Base-by-base conservation (phyloP, 2,329 filamentous ascomycete species). In the Annulohypoxylon truncatum region DNA sequence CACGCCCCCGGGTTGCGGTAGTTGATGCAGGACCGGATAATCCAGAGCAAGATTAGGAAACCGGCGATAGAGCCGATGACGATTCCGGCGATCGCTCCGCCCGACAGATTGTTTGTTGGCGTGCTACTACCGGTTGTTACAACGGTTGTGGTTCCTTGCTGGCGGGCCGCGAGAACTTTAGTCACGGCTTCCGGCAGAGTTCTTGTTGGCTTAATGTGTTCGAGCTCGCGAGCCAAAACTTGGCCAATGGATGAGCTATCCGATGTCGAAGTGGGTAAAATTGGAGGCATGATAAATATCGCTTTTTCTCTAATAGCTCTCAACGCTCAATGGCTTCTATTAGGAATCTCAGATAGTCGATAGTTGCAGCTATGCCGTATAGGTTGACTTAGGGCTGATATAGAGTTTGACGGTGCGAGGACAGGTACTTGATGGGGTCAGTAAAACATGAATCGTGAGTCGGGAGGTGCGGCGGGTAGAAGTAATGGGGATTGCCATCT, bases 71-170 rank as follows among this genome's bases (percentile, higher is more conserved):
- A 82, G 18, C 83, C 83, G 66, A 85, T 80, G 48, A 85, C 81
- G 63, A 85, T 85, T 47, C 83, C 83, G 0, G 82, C 83, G 52
- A 86, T 85, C 48, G 82, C 83, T 47, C 83, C 83, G 51, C 82
- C 82, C 42, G 76, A 80, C 10, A 85, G 77, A n/a, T 63, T 73
- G 0, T 71, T 71, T 1, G 66, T 54, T 5, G 67, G 63, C 12
- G 70, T 65, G 38, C 66, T 63, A 47, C 66, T 71, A 50, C 66
- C 47, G 33, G 68, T 63, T 6, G 65, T 52, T 44, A 76, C 58
- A 38, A 75, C 71, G 1, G 73, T 74, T n/a, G 75, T 74, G 3
- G 74, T 74, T 5, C 53, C 62, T 51, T 54, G 66, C 50, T 76
- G 75, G 3, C 75, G 71, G 13, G 67, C 67, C 10, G 66, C 3